A percentile compares a stretch with the other conserved stretches of the same genome.
Evolutionary conservation across 129 eudicot genomes (phyloP).

Genomic region (Escallonia herrerae): DNA sequence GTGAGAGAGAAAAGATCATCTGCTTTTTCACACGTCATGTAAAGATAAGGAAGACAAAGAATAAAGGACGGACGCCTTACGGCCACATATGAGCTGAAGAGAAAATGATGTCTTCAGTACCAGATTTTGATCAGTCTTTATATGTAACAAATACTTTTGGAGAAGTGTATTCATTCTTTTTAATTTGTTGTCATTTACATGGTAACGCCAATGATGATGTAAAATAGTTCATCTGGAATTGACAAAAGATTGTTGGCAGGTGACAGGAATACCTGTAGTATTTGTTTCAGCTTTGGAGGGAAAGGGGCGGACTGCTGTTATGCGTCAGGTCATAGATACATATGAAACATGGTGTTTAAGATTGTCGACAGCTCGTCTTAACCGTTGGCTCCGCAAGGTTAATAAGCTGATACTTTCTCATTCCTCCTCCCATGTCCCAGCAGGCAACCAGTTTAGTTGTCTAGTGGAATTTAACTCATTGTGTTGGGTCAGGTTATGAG

Average conservation of each 20-base stretch:
- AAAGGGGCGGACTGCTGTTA: constrained; percentile 63
- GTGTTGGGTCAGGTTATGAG: constrained; percentile 71
- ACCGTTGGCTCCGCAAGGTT: constrained; percentile 93
- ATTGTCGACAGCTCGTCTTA: constrained; percentile 86
- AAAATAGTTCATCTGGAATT: background rate
- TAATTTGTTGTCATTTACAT: too few species aligned
- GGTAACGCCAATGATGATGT: background rate
- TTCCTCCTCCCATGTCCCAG: background rate
- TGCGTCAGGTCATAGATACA: constrained; percentile 70
- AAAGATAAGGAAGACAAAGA: too few species aligned
- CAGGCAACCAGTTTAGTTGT: background rate
- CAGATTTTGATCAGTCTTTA: too few species aligned
- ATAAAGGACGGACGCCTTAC: too few species aligned
- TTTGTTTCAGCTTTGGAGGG: constrained; percentile 91
- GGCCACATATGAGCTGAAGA: too few species aligned
- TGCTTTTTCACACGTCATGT: too few species aligned
- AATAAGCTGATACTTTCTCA: background rate
- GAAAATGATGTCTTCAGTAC: too few species aligned
- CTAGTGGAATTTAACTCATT: too few species aligned
- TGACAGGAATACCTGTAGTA: constrained; percentile 88
- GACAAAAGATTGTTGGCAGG: constrained; percentile 32
- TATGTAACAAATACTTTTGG: too few species aligned
- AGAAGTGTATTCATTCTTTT: too few species aligned
- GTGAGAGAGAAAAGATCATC: too few species aligned
- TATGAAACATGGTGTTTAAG: constrained; percentile 91